Percentiles rank a stretch among this genome's conserved stretches.
These are phyloP conservation scores for Tremella yokohamensis DNA, from an alignment of 768 basidiomycete genomes.

Conservation along the genomic window DNA sequence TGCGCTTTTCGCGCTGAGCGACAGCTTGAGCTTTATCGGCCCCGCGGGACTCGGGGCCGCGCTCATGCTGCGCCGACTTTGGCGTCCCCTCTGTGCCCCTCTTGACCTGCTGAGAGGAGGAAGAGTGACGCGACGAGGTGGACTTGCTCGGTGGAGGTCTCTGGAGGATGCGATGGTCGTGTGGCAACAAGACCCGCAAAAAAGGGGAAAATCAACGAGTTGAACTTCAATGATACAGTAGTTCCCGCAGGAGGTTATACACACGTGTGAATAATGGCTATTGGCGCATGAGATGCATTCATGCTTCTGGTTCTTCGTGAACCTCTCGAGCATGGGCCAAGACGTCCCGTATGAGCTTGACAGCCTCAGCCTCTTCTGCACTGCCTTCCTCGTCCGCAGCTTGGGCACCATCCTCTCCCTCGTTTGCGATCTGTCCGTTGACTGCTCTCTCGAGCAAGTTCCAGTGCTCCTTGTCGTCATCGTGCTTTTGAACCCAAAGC, in stretches of 20 bases:
- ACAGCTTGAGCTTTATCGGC: conserved; percentile 62
- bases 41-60: conserved; percentile 9
- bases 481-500: conserved; percentile 89
- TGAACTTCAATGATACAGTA: no score
- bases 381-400: conserved; percentile 47
- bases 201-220: no score
- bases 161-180: conserved; percentile 2
- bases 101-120: not conserved
- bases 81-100: no score
- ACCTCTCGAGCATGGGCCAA: conserved; percentile 54
- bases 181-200: no score
- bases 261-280: no score
- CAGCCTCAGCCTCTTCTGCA: conserved; percentile 59
- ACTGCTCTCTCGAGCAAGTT: conserved; percentile 75
- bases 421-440: conserved; percentile 55
- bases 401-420: conserved; percentile 57
- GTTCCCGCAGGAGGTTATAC: no score
- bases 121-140: conserved; percentile 15
- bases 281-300: no score
- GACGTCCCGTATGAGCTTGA: conserved; percentile 66
- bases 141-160: conserved; percentile 36
- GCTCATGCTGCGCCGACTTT: conserved; percentile 3
- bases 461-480: conserved; percentile 67
- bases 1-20: conserved; percentile 11
- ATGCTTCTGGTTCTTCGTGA: no score